phyloP scores from a whole-genome alignment of 495 filamentous ascomycete genomes.

The Cladorrhinum samala region DNA sequence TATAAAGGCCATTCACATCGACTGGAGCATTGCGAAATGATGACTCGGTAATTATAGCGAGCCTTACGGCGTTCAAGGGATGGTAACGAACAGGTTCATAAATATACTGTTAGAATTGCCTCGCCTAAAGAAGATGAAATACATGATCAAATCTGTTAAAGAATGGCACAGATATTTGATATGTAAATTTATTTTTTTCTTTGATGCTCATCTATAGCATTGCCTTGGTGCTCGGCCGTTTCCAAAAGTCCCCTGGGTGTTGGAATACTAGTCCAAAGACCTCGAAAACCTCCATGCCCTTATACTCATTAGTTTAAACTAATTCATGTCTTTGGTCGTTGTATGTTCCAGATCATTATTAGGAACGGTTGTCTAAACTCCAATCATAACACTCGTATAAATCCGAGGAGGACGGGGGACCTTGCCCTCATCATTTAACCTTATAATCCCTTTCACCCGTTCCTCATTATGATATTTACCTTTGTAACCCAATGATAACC shows the following conservation, averaged over 20 bases:
- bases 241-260: neutral
- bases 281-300: neutral
- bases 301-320: too few species aligned
- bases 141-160: too few species aligned
- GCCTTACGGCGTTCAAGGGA: conserved; percentile 6
- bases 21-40: conserved; percentile 1
- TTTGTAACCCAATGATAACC: neutral
- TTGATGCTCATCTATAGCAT: neutral
- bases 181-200: neutral
- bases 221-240: too few species aligned
- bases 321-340: too few species aligned
- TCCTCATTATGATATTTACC: neutral
- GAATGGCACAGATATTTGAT: too few species aligned
- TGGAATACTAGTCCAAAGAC: too few species aligned
- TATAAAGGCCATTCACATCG: conserved; percentile 1
- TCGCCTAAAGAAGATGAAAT: too few species aligned
- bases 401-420: neutral
- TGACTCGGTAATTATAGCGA: neutral
- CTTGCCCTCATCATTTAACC: neutral
- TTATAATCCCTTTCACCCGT: neutral
- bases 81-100: neutral
- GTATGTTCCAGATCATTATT: neutral
- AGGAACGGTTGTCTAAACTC: neutral
- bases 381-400: neutral
- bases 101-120: too few species aligned